Conservation (phyloP, 1,284 basidiomycete genomes). For the Ganoderma leucocontextum region DNA sequence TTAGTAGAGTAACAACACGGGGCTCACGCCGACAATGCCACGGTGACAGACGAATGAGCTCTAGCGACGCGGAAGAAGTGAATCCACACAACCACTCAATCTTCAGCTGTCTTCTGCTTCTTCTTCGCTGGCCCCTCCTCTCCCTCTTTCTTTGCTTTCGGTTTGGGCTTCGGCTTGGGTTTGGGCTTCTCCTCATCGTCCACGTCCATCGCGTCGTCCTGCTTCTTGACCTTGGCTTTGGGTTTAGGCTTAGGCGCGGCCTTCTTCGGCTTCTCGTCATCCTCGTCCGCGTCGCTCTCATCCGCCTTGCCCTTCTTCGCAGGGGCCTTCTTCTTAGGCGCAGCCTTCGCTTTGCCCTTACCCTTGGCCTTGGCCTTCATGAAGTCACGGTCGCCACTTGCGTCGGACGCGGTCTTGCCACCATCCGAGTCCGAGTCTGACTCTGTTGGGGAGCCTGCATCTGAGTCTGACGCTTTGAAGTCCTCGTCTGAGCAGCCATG, state of each 20-base stretch:
- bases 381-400: conserved; percentile 75
- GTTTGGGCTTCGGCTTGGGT: conserved; percentile 54
- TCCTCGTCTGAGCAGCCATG: conserved; percentile 69
- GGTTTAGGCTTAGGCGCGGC: conserved; percentile 49
- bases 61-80: not conserved
- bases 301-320: conserved; percentile 44
- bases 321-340: conserved; percentile 51
- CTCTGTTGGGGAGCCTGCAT: conserved; percentile 85
- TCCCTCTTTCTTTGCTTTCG: conserved; percentile 56
- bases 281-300: conserved; percentile 48
- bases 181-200: conserved; percentile 52
- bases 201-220: conserved; percentile 50
- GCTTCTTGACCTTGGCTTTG: conserved; percentile 48
- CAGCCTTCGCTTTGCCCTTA: conserved; percentile 47
- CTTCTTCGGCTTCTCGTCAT: conserved; percentile 46
- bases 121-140: conserved; percentile 73
- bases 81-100: conserved; percentile 28
- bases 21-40: not conserved
- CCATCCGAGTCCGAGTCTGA: conserved; percentile 76
- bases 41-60: not conserved
- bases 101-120: conserved; percentile 60
- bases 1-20: not conserved
- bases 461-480: conserved; percentile 86
- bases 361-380: conserved; percentile 56
- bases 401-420: conserved; percentile 84